Percentiles rank a stretch among this genome's conserved stretches.
Conservation (phyloP, 805 yeast genomes). For the Wickerhamiella allomyrinae region DNA sequence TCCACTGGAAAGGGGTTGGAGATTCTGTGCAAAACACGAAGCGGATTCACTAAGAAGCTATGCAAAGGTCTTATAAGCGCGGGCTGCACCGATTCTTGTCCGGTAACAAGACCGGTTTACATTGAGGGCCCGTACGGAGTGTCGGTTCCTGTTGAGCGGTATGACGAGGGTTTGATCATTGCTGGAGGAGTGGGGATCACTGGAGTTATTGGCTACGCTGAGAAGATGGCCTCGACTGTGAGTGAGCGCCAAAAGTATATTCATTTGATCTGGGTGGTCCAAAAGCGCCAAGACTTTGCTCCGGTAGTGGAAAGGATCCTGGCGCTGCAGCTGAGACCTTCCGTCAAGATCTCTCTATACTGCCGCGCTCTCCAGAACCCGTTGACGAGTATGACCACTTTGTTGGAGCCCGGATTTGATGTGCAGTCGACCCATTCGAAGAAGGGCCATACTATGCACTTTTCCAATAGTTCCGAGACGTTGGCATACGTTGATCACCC, state of each 20-base stretch:
- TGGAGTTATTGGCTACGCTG: slow-evolving; percentile 37
- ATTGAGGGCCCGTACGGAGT: slow-evolving; percentile 54
- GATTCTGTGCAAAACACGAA: slow-evolving; percentile 36
- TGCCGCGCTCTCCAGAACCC: slow-evolving; percentile 2
- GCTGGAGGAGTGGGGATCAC: slow-evolving; percentile 60
- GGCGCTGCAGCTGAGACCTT: slow-evolving; percentile 8
- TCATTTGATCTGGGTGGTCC: slow-evolving; percentile 22
- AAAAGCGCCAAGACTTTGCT: slow-evolving; percentile 17
- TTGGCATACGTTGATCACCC: background rate
- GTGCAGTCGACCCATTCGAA: background rate
- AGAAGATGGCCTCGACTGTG: slow-evolving; percentile 14
- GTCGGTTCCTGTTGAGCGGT: slow-evolving; percentile 33
- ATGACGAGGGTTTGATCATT: slow-evolving; percentile 34
- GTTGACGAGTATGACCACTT: background rate
- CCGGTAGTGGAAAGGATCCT: slow-evolving; percentile 19
- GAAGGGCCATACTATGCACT: background rate
- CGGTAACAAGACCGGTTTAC: slow-evolving; percentile 29
- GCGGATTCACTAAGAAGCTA: slow-evolving; percentile 37
- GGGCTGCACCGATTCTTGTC: slow-evolving; percentile 22
- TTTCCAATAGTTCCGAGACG: background rate
- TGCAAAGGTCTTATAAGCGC: slow-evolving; percentile 23
- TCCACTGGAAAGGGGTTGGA: slow-evolving; percentile 31
- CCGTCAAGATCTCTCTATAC: slow-evolving; percentile 13
- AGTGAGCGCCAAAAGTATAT: slow-evolving; percentile 11
- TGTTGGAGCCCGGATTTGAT: background rate